These are phyloP conservation scores for Camptophora hylomeconis DNA, from an alignment of 2,329 filamentous ascomycete species.

Conservation along the genomic window DNA sequence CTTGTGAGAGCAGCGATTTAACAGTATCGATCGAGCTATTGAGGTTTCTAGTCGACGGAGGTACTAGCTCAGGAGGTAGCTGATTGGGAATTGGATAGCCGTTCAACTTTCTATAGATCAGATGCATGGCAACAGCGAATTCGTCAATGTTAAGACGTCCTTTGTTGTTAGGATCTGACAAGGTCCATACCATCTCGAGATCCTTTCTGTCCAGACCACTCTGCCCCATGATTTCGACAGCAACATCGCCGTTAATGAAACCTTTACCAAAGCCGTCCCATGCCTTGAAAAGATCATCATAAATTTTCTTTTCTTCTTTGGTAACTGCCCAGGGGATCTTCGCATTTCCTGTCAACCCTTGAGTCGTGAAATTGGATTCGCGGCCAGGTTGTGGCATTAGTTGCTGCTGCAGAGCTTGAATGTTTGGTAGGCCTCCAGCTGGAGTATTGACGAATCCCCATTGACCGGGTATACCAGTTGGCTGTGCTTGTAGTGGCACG, in stretches of 20 bases:
- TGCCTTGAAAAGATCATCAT: constrained; percentile 85
- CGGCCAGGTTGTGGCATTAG: constrained; percentile 97
- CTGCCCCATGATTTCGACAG: constrained; percentile 94
- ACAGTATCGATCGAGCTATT: constrained; percentile 86
- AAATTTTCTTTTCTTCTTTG: constrained; percentile 95
- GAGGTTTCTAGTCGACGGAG: constrained; percentile 86
- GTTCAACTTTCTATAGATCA: constrained; percentile 95
- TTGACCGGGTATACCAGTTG: constrained; percentile 82
- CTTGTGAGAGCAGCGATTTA: constrained; percentile 76
- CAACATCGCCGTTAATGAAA: constrained; percentile 79
- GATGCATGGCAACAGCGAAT: constrained; percentile 96
- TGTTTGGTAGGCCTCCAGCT: constrained; percentile 77
- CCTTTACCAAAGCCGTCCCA: constrained; percentile 95
- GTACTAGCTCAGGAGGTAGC: constrained; percentile 81
- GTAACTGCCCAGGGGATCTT: constrained; percentile 97
- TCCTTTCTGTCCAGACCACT: constrained; percentile 86
- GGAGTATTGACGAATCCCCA: constrained; percentile 98
- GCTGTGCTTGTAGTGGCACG: constrained; percentile 70
- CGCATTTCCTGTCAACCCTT: constrained; percentile 81
- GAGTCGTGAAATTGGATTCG: constrained; percentile 72
- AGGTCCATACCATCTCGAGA: constrained; percentile 84
- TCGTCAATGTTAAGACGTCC: constrained; percentile 91
- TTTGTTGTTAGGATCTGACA: constrained; percentile 87
- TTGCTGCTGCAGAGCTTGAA: constrained; percentile 78
- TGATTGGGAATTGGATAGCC: constrained; percentile 83